phyloP scores from a whole-genome alignment of 2,329 filamentous ascomycete genomes.

The Phaeoacremonium minimum region DNA sequence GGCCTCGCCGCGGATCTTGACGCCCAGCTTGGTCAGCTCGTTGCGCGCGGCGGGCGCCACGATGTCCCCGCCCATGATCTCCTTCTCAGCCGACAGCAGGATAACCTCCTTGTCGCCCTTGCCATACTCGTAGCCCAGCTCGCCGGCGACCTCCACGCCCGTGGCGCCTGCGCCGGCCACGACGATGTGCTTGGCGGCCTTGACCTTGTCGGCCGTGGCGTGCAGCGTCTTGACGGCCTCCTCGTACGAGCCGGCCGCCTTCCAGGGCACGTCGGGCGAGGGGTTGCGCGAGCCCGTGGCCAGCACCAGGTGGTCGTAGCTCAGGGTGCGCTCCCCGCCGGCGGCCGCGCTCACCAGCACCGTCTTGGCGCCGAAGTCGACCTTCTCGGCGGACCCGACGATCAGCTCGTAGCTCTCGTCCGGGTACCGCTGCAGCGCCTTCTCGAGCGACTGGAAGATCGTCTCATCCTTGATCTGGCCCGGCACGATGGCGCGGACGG shows the following conservation, averaged over 20 bases:
- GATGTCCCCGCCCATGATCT: constrained; percentile 39
- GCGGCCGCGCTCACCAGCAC: constrained; percentile 31
- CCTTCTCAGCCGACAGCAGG: constrained; percentile 35
- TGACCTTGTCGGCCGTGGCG: constrained; percentile 32
- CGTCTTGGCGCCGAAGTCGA: constrained; percentile 33
- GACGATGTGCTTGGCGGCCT: constrained; percentile 44
- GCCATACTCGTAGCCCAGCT: constrained; percentile 46
- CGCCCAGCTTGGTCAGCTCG: constrained; percentile 49
- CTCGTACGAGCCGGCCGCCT: constrained; percentile 41
- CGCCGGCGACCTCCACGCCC: constrained; percentile 50
- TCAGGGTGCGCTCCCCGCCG: constrained; percentile 24
- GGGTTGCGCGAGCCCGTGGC: constrained; percentile 47
- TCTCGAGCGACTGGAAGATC: constrained; percentile 42
- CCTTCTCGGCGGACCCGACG: constrained; percentile 39
- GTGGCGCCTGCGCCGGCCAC: constrained; percentile 54
- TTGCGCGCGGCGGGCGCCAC: constrained; percentile 33
- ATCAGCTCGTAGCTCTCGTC: constrained; percentile 45
- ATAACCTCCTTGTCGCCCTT: constrained; percentile 41
- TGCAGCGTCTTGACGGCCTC: constrained; percentile 36
- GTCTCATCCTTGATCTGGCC: constrained; percentile 43
- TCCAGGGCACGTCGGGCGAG: constrained; percentile 43
- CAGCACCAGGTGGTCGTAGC: constrained; percentile 54
- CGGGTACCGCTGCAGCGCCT: constrained; percentile 46
- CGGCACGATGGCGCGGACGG: constrained; percentile 51
- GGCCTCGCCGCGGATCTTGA: constrained; percentile 38